These are phyloP conservation scores for Gonium pectorale DNA, from an alignment of 139 green algal species.

Conservation along the genomic window DNA sequence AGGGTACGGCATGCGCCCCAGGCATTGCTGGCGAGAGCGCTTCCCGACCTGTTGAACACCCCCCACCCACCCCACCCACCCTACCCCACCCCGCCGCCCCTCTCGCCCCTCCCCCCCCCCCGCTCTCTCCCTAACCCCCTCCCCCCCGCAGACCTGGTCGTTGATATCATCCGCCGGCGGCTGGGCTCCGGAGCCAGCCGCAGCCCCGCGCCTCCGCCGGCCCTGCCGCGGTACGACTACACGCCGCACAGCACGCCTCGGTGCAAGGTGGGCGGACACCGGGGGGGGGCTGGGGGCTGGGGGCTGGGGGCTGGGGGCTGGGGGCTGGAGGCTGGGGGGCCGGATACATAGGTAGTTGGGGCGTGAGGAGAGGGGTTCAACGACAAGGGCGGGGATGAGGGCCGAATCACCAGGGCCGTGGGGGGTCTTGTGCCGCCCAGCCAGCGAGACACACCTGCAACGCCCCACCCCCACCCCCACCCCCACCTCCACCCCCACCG, in stretches of 20 bases:
- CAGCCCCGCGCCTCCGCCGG: conserved; percentile 13
- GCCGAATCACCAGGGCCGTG: too few species aligned
- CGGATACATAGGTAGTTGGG: too few species aligned
- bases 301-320: background rate
- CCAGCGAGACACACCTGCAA: too few species aligned
- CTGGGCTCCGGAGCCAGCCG: conserved; percentile 38
- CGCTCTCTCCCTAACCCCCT: background rate
- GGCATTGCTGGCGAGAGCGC: too few species aligned
- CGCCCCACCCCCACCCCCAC: too few species aligned
- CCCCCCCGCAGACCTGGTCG: conserved; percentile 35
- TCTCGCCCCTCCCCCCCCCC: background rate
- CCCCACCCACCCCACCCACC: too few species aligned
- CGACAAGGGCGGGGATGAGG: too few species aligned
- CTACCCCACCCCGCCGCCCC: background rate
- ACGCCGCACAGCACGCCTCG: conserved; percentile 29
- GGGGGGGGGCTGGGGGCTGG: background rate
- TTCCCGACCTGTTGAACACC: too few species aligned
- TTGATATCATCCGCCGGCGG: conserved; percentile 41
- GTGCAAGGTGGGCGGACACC: conserved; percentile 37
- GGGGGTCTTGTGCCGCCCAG: too few species aligned
- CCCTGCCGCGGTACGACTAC: conserved; percentile 7
- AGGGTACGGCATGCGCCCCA: too few species aligned
- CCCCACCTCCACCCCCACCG: background rate
- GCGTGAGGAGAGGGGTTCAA: too few species aligned
- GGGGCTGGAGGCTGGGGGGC: too few species aligned